Conservation (phyloP, 371 early-diverging fungal genomes). For the Funneliformis caledonium region DNA sequence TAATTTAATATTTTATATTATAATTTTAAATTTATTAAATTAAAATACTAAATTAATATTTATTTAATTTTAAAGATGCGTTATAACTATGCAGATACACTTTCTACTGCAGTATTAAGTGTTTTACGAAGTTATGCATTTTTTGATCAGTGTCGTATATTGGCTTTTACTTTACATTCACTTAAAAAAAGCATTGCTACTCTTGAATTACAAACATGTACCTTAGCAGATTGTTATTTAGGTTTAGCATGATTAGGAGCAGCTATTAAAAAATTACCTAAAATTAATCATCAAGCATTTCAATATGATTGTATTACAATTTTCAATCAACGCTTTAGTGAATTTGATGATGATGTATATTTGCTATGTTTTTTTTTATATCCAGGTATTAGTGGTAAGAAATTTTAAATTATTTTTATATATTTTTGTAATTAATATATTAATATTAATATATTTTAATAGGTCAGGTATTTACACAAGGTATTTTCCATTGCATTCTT, state of each 20-base stretch:
- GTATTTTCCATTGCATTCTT: neutral
- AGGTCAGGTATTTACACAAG: neutral
- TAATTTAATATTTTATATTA: too few species aligned
- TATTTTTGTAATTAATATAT: neutral
- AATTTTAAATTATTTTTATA: neutral
- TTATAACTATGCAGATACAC: neutral
- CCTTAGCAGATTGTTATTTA: neutral
- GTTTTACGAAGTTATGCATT: neutral
- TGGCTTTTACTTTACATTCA: slow-evolving; percentile 13
- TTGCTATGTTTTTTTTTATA: slow-evolving; percentile 19
- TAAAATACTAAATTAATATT: too few species aligned
- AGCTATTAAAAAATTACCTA: slow-evolving; percentile 10
- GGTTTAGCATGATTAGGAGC: neutral
- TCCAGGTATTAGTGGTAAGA: neutral
- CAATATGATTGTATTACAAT: neutral
- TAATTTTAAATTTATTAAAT: too few species aligned
- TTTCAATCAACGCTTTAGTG: neutral
- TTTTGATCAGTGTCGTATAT: slow-evolving; percentile 7
- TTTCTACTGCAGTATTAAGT: neutral
- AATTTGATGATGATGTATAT: slow-evolving; percentile 23
- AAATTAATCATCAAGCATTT: neutral
- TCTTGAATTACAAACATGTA: slow-evolving; percentile 14
- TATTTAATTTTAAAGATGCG: neutral
- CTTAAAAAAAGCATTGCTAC: slow-evolving; percentile 7
- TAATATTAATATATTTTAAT: neutral